Evolutionary conservation across 2,329 filamentous ascomycete genomes (phyloP), one percentile per base, ranked within the genome.

Genomic region (Penicillium sumatraense): DNA sequence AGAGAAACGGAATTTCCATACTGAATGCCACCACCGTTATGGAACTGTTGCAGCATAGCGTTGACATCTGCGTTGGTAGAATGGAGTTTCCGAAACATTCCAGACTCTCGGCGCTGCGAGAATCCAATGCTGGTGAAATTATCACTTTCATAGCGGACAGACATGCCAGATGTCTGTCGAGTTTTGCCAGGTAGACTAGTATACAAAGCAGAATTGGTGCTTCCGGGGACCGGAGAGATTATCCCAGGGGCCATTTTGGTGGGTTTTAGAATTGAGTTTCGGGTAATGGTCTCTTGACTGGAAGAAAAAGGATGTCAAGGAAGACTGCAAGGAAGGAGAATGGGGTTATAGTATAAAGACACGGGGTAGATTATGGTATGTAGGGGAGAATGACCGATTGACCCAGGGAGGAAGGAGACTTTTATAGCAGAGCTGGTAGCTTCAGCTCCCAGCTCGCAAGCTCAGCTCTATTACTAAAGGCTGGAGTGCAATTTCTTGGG

Each of bases 51-150:
- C 66, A 59, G 45, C 71, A 63, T 10, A 72, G 60, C 9, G 40
- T 69, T 65, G 7, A 73, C 68, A 6, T 71, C 60, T 23, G 53
- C 68, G 31, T 65, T 65, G 41, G 72, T 68, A n/a, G n/a, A 31
- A 63, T 62, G 16, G 69, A 70, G 6, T 57, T 64, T n/a, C 68
- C 66, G 21, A 46, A 49, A 21, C 54, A 57, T 44, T 41, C 46
- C 53, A 40, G 36, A 64, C 36, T 63, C 64, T 18, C 59, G 59
- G 51, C 42, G 63, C 18, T 58, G 57, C 26, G 40, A 44, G 23
- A 44, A 27, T 20, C 56, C 58, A 52, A 57, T 57, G 27, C 65
- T 59, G 1, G 64, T 66, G 29, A 59, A 44, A 24, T 44, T 63
- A 51, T 67, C 64, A 31, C 51, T 59, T 18, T 67, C 64, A 16